Evolutionary conservation across 1,284 basidiomycete genomes (phyloP), one percentile per base, ranked within the genome.

Genomic region (Ustilago bromivora): DNA sequence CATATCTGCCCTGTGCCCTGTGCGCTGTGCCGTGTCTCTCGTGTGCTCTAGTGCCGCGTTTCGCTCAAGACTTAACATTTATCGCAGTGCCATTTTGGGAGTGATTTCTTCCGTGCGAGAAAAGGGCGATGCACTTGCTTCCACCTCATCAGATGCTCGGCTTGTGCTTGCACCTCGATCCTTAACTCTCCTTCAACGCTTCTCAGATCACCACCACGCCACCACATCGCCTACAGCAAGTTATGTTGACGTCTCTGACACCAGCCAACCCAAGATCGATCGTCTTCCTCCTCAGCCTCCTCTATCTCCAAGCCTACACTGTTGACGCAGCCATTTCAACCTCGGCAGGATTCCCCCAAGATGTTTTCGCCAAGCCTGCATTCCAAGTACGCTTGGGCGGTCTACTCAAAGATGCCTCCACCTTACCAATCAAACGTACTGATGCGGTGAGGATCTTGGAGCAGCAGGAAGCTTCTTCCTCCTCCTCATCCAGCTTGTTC

Each of bases 361-460:
- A 79, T 34, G 62, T 79, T 28, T 79, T 79, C 43, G 70, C 77
- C 11, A 66, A 63, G 38, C 77, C 77, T 0, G 77, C 77, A 5
- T 79, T 76, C 28, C 56, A 73, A 13, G 55, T 76, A 28, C 47
- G 46, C 13, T 35, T 61, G 4, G 69, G 69, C 3, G 17, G 47
- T 31, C 1, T 36, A 4, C 51, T 13, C 36, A 35, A 62, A 3
- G 49, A 52, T 32, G 32, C 55, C 0, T 4, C 61, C 12, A 60
- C 66, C 1, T 36, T 71, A 9, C 77, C 73, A 10, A 72, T 79
- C 55, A 73, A 62, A 31, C 60, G 57, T 10, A 57, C 38, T 28
- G 63, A 71, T 28, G 77, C 77, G 4, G 5, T 70, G 5, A 47
- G 54, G 15, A 58, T 79, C 34, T 38, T 79, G 6, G 61, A 77